Evolutionary conservation across 331 rosid species (phyloP).

Genomic region (Quercus lobata): DNA sequence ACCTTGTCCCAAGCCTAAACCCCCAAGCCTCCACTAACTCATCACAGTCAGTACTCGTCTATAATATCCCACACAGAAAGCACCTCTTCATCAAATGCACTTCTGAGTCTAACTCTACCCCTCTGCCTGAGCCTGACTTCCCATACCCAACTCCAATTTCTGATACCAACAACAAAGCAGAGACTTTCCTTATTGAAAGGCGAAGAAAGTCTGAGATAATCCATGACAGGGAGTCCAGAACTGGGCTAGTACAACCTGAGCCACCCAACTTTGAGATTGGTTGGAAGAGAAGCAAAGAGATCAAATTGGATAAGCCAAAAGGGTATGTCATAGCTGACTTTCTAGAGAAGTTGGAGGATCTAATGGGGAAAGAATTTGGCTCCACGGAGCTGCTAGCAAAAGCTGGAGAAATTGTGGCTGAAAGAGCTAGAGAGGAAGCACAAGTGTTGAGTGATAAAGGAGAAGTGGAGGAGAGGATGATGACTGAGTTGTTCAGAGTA

Average conservation of each 20-base stretch:
- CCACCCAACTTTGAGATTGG: slow-evolving; percentile 81
- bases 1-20: slow-evolving; percentile 11
- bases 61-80: slow-evolving; percentile 14
- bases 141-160: slow-evolving; percentile 44
- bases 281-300: slow-evolving; percentile 85
- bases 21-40: slow-evolving; percentile 22
- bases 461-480: slow-evolving; percentile 77
- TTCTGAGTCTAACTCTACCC: slow-evolving; percentile 12
- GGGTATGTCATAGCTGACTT: slow-evolving; percentile 75
- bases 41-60: slow-evolving; percentile 4
- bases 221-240: slow-evolving; percentile 33
- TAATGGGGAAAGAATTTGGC: slow-evolving; percentile 69
- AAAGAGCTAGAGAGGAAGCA: slow-evolving; percentile 81
- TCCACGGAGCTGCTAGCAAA: slow-evolving; percentile 61
- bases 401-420: slow-evolving; percentile 77
- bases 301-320: slow-evolving; percentile 58
- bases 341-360: slow-evolving; percentile 62
- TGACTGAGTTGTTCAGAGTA: slow-evolving; percentile 66
- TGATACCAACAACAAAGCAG: slow-evolving; percentile 45
- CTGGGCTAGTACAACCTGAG: slow-evolving; percentile 38
- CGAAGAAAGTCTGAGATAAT: slow-evolving; percentile 64
- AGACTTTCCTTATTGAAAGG: slow-evolving; percentile 65
- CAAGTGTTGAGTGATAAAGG: slow-evolving; percentile 64
- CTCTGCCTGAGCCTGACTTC: slow-evolving; percentile 25
- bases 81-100: slow-evolving; percentile 29